A percentile compares a stretch with the other conserved stretches of the same genome.
Conservation (phyloP, 495 filamentous ascomycete species). For the Aspergillus incahuasiensis region DNA sequence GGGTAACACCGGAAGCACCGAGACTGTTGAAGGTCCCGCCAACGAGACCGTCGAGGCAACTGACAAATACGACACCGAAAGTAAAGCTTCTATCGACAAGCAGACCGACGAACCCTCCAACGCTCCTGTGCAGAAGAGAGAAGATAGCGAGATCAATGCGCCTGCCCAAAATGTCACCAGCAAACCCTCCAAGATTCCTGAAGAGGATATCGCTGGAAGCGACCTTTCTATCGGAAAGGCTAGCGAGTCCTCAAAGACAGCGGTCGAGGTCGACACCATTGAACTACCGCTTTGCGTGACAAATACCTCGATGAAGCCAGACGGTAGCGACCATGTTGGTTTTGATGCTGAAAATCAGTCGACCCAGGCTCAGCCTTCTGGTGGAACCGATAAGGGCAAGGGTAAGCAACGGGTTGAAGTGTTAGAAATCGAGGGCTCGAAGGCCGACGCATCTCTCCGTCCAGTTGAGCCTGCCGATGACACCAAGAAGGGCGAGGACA, state of each 20-base stretch:
- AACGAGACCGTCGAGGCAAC: not conserved
- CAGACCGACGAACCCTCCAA: not conserved
- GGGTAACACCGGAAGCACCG: not conserved
- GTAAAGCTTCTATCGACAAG: too few relatives aligned
- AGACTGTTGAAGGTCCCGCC: too few relatives aligned
- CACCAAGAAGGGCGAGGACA: too few relatives aligned
- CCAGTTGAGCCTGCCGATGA: not conserved
- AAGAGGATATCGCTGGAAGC: not conserved
- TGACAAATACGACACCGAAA: too few relatives aligned
- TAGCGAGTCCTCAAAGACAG: not conserved
- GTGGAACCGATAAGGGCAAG: not conserved
- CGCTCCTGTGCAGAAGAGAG: not conserved
- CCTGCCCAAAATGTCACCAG: too few relatives aligned
- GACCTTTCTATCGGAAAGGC: too few relatives aligned
- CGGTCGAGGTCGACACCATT: not conserved
- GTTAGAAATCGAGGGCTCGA: not conserved
- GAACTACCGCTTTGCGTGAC: not conserved
- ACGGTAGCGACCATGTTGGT: not conserved
- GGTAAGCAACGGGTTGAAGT: not conserved
- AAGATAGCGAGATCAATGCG: not conserved
- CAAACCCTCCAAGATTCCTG: not conserved
- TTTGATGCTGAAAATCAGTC: not conserved
- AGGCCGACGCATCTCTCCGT: not conserved
- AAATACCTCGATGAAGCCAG: not conserved
- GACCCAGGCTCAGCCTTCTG: not conserved